A percentile compares a stretch with the other conserved stretches of the same genome.
Conservation (phyloP, 1,284 basidiomycete species). For the Calocybe gambosa region DNA sequence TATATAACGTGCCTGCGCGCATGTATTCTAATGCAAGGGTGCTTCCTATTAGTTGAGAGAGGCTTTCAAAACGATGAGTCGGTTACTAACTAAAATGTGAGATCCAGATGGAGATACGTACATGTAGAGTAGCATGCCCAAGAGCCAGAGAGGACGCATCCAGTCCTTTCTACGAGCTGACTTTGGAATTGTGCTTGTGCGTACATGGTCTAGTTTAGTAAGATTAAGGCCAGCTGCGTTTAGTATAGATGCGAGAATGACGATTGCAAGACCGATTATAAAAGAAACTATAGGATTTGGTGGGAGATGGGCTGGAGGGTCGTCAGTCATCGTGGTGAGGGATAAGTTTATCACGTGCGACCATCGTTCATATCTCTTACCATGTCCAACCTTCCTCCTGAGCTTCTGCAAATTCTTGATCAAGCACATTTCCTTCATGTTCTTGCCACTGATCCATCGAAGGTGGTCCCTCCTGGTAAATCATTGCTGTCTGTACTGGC, state of each 20-base stretch:
- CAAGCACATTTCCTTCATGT: conserved; percentile 58
- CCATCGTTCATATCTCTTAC: background rate
- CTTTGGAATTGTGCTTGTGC: conserved; percentile 68
- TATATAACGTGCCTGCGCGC: conserved; percentile 55
- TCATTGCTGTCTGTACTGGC: conserved; percentile 59
- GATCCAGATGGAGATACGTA: conserved; percentile 25
- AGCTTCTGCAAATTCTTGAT: conserved; percentile 48
- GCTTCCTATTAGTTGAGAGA: conserved; percentile 81
- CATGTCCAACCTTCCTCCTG: conserved; percentile 18
- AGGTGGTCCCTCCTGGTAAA: conserved; percentile 61
- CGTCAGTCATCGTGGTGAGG: conserved; percentile 5
- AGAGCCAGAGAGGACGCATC: conserved; percentile 74
- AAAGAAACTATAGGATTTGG: conserved; percentile 64
- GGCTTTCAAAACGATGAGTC: conserved; percentile 30
- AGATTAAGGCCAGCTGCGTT: conserved; percentile 84
- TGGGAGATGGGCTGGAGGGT: conserved; percentile 3
- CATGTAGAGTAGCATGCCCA: conserved; percentile 82
- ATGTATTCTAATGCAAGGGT: conserved; percentile 84
- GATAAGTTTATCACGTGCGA: conserved; percentile 3
- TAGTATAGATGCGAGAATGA: conserved; percentile 70
- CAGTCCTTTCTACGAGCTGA: conserved; percentile 62
- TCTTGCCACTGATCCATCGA: conserved; percentile 51
- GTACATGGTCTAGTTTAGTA: conserved; percentile 79
- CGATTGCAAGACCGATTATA: conserved; percentile 75
- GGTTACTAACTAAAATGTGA: conserved; percentile 3